Percentiles rank a stretch among this genome's conserved stretches.
Evolutionary conservation across 1,139 yeast genomes (phyloP).

Genomic region (Chernovozyma aurita): DNA sequence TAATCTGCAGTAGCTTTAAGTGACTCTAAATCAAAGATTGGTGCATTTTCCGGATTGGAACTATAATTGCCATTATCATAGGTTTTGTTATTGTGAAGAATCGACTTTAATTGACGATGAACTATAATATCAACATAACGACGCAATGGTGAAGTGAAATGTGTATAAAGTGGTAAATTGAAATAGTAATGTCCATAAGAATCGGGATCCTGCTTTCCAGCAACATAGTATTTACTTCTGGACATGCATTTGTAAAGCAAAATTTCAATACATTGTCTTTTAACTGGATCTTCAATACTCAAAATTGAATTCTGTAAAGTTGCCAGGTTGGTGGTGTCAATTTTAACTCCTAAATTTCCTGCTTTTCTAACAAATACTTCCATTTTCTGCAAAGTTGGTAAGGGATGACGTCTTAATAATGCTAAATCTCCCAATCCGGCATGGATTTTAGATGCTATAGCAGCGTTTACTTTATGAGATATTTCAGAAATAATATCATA

Average conservation of each 20-base stretch:
- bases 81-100: too few relatives aligned
- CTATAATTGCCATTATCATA: constrained; percentile 18
- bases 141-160: constrained; percentile 88
- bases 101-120: constrained; percentile 81
- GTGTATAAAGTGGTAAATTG: constrained; percentile 84
- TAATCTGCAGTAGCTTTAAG: constrained; percentile 82
- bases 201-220: constrained; percentile 84
- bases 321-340: constrained; percentile 74
- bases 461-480: constrained; percentile 74
- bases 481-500: constrained; percentile 68
- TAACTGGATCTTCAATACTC: constrained; percentile 55
- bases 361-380: constrained; percentile 76
- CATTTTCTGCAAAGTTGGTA: constrained; percentile 78
- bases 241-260: constrained; percentile 77
- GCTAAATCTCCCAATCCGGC: constrained; percentile 77
- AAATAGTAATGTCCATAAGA: constrained; percentile 74
- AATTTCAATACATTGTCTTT: constrained; percentile 75
- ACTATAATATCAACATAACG: constrained; percentile 91
- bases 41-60: neutral
- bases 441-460: constrained; percentile 78
- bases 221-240: constrained; percentile 81
- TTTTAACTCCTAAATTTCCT: constrained; percentile 56
- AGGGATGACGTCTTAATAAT: constrained; percentile 79
- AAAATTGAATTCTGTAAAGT: constrained; percentile 71
- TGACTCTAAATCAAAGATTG: constrained; percentile 53